Conservation (phyloP, 2,329 filamentous ascomycete species). For the Gremmenia infestans region DNA sequence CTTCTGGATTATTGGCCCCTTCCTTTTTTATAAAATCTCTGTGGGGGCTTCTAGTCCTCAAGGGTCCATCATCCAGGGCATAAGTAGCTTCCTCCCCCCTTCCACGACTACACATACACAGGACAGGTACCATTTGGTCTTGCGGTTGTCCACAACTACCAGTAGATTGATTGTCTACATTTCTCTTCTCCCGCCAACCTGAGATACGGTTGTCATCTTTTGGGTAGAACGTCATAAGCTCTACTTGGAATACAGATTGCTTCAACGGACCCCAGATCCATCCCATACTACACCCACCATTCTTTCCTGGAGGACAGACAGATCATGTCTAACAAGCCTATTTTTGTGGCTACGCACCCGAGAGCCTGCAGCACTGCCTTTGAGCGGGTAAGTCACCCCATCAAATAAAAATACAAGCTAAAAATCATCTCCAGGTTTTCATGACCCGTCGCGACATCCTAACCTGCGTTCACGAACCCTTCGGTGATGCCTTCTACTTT, state of each 20-base stretch:
- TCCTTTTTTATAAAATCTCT: too few relatives aligned
- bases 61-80: too few relatives aligned
- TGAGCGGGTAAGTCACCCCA: slow-evolving; percentile 62
- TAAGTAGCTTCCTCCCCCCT: too few relatives aligned
- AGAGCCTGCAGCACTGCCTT: slow-evolving; percentile 95
- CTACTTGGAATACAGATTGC: slow-evolving; percentile 28
- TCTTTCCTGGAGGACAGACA: not conserved
- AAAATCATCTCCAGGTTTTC: slow-evolving; percentile 64
- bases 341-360: slow-evolving; percentile 92
- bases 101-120: too few relatives aligned
- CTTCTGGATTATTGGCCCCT: too few relatives aligned
- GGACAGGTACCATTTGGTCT: too few relatives aligned
- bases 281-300: not conserved
- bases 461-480: slow-evolving; percentile 87
- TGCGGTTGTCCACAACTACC: too few relatives aligned
- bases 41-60: too few relatives aligned
- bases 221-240: slow-evolving; percentile 12
- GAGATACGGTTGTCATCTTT: slow-evolving; percentile 16
- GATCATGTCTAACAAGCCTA: slow-evolving; percentile 70
- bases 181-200: slow-evolving; percentile 3
- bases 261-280: slow-evolving; percentile 2
- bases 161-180: not conserved
- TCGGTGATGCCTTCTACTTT: slow-evolving; percentile 95
- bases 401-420: slow-evolving; percentile 1
- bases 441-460: slow-evolving; percentile 86